Evolutionary conservation across 2,329 filamentous ascomycete genomes (phyloP), one percentile per base, ranked within the genome.

Genomic region (Sporothrix humicola): DNA sequence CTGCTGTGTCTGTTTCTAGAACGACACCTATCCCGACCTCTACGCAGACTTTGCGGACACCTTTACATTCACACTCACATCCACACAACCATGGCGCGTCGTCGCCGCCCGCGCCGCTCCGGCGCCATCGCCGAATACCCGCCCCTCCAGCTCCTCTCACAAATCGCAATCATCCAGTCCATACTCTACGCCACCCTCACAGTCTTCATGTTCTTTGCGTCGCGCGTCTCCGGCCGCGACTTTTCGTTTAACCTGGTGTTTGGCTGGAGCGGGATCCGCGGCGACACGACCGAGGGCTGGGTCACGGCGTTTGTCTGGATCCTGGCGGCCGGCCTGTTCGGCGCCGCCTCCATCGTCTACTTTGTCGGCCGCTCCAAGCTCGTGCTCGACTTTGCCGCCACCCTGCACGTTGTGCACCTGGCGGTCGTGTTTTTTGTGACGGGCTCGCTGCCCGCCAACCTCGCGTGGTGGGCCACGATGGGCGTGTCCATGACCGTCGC

Each of bases 361-460:
- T 85, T 98, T 73, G 90, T 99, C 77, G 91, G 92, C 23, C 93
- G 96, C 75, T 96, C 92, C 66, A 98, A 98, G 82, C 92, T 98
- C 75, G 93, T 98, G 69, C 94, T 94, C 77, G 96, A 99, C 83
- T 99, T 98, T 81, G 93, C 94, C 46, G 85, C 98, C 31, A 97
- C 95, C 2, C 88, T 98, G 20, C 80, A 83, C 77, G 74, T 74
- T 52, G 75, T 82, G 69, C 81, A 82, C 75, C 77, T 82, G 26
- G 61, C 79, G 73, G 76, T 81, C 44, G 80, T 93, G 42, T 91
- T 90, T 23, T 81, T 97, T 48, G 97, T 97, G 82, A 91, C 93
- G 2, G 90, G 90, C 78, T 87, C 89, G 10, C 80, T 98, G 42
- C 96, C 96, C 1, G 86, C 87, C 10, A 91, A 95, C 81, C 83